Percentiles rank a stretch among this genome's conserved stretches.
These are phyloP conservation scores for Phoma sp. DNA, from an alignment of 2,329 filamentous ascomycete genomes.

Conservation along the genomic window DNA sequence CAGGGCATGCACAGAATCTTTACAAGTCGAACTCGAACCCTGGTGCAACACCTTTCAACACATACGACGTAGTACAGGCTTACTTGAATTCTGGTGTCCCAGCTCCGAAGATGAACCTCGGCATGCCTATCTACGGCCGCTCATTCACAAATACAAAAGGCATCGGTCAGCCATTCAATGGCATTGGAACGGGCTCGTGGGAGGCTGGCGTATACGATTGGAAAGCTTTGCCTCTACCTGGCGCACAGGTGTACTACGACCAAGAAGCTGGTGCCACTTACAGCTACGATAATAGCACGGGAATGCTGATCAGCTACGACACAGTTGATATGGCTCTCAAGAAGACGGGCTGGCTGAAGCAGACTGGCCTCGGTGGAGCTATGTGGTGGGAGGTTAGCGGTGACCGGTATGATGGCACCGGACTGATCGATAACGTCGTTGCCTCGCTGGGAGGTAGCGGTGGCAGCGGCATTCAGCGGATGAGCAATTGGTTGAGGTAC, in stretches of 20 bases:
- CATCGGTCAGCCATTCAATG: conserved; percentile 70
- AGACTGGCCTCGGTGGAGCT: conserved; percentile 75
- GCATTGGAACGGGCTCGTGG: conserved; percentile 80
- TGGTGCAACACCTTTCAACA: conserved; percentile 77
- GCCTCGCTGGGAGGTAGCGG: conserved; percentile 48
- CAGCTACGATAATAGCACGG: conserved; percentile 70
- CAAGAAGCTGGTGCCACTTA: conserved; percentile 71
- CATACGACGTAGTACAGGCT: conserved; percentile 70
- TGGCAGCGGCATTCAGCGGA: conserved; percentile 53
- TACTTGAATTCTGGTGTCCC: conserved; percentile 70
- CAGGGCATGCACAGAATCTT: conserved; percentile 84
- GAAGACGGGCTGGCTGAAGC: conserved; percentile 76
- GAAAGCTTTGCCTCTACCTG: conserved; percentile 77
- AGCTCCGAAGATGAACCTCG: conserved; percentile 77
- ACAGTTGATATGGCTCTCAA: conserved; percentile 68
- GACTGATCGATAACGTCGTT: conserved; percentile 60
- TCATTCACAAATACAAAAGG: conserved; percentile 82
- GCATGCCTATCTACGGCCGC: conserved; percentile 91
- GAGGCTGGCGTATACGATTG: conserved; percentile 82
- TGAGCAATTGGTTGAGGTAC: conserved; percentile 55
- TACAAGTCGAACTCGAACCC: conserved; percentile 65
- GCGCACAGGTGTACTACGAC: conserved; percentile 70
- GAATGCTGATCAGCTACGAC: conserved; percentile 77
- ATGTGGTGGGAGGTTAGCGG: conserved; percentile 97
- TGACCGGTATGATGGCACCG: conserved; percentile 70